phyloP scores from a whole-genome alignment of 2,329 filamentous ascomycete species.

The Trichoderma sp. region DNA sequence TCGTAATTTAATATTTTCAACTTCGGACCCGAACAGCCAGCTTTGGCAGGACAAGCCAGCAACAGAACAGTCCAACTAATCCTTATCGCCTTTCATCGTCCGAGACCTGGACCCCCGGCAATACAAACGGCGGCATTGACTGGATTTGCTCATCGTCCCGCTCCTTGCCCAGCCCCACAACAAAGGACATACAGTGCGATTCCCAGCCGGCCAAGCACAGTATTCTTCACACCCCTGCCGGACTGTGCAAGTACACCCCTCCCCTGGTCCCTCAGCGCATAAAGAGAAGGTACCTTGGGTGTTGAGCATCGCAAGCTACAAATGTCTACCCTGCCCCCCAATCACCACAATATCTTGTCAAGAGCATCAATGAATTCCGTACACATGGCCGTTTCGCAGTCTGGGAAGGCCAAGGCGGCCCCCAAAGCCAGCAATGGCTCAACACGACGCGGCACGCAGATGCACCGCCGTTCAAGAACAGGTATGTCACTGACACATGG shows the following conservation, averaged over 20 bases:
- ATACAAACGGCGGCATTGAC: constrained; percentile 11
- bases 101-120: constrained; percentile 26
- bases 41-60: constrained; percentile 12
- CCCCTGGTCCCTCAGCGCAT: constrained; percentile 27
- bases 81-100: constrained; percentile 21
- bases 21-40: background rate
- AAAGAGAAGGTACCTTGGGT: constrained; percentile 18
- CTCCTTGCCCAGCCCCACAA: constrained; percentile 29
- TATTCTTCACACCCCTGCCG: constrained; percentile 6
- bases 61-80: constrained; percentile 4
- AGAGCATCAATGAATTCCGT: constrained; percentile 45
- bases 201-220: background rate
- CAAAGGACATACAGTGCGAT: constrained; percentile 8
- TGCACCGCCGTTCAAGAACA: constrained; percentile 92
- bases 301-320: constrained; percentile 38
- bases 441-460: constrained; percentile 72
- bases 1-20: constrained; percentile 32
- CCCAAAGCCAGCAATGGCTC: constrained; percentile 52
- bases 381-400: constrained; percentile 62
- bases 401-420: constrained; percentile 57
- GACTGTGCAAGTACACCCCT: constrained; percentile 25
- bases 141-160: constrained; percentile 28
- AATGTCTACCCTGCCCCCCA: constrained; percentile 67
- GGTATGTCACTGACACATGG: constrained; percentile 56
- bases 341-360: constrained; percentile 50